A percentile compares a stretch with the other conserved stretches of the same genome.
phyloP scores from a whole-genome alignment of 495 filamentous ascomycete species.

The Cladorrhinum samala region DNA sequence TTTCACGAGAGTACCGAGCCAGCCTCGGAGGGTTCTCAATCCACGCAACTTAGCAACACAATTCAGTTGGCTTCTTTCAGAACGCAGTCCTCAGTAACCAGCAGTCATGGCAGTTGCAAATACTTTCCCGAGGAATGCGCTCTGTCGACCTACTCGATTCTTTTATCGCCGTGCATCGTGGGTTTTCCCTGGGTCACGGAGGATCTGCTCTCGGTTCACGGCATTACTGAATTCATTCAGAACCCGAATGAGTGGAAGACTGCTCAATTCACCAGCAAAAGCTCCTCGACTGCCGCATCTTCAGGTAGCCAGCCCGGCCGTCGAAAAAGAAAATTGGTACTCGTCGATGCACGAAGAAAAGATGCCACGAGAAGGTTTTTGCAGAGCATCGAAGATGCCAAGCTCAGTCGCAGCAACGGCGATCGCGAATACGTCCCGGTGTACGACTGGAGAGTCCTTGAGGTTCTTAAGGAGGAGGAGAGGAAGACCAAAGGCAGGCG shows the following conservation, averaged over 20 bases:
- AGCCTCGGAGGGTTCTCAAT: neutral
- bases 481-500: constrained; percentile 9
- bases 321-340: constrained; percentile 32
- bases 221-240: constrained; percentile 23
- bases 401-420: constrained; percentile 28
- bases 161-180: constrained; percentile 43
- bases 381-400: constrained; percentile 25
- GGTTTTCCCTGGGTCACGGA: constrained; percentile 36
- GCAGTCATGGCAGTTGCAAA: constrained; percentile 8
- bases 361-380: constrained; percentile 37
- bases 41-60: neutral
- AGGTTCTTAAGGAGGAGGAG: constrained; percentile 37
- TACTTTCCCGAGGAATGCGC: constrained; percentile 20
- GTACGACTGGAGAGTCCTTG: constrained; percentile 47
- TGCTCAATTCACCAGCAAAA: neutral
- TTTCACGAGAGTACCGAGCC: constrained; percentile 8
- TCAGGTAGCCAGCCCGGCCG: constrained; percentile 22
- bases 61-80: neutral
- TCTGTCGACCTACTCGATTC: constrained; percentile 32
- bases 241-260: constrained; percentile 29
- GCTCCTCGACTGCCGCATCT: constrained; percentile 36
- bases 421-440: constrained; percentile 36
- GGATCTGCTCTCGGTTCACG: constrained; percentile 38
- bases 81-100: neutral
- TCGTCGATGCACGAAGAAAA: constrained; percentile 38